Evolutionary conservation across 2,329 filamentous ascomycete species (phyloP).

Genomic region (Alternaria sp.): DNA sequence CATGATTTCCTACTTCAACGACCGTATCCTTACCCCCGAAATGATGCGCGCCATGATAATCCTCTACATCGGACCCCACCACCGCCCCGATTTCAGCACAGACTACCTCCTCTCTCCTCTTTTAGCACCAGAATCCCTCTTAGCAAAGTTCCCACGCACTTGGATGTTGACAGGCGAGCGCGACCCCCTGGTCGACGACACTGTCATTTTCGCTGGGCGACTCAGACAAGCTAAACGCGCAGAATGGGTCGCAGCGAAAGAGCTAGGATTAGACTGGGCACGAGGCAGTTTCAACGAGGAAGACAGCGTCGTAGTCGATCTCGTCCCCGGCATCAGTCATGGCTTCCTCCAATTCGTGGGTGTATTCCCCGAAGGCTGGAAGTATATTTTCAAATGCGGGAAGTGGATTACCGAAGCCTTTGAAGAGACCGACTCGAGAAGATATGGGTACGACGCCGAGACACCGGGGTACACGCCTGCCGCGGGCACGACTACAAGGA

Average conservation of each 20-base stretch:
- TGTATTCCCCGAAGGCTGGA: slow-evolving; percentile 89
- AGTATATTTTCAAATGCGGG: slow-evolving; percentile 78
- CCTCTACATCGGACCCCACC: slow-evolving; percentile 91
- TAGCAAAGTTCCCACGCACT: slow-evolving; percentile 89
- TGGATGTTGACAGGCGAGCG: slow-evolving; percentile 95
- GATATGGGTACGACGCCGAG: slow-evolving; percentile 11
- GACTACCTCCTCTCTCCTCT: slow-evolving; percentile 92
- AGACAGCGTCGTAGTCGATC: slow-evolving; percentile 78
- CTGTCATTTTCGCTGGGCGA: slow-evolving; percentile 90
- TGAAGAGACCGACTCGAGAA: slow-evolving; percentile 46
- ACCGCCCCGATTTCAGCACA: slow-evolving; percentile 88
- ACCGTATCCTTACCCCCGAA: slow-evolving; percentile 90
- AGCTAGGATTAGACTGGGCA: slow-evolving; percentile 61
- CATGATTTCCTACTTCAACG: slow-evolving; percentile 99
- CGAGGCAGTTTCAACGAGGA: slow-evolving; percentile 69
- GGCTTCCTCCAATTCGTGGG: slow-evolving; percentile 92
- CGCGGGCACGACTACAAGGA: background rate
- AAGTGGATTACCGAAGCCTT: slow-evolving; percentile 85
- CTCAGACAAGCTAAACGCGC: slow-evolving; percentile 78
- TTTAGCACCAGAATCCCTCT: slow-evolving; percentile 81
- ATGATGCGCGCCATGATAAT: slow-evolving; percentile 99
- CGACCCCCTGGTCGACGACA: slow-evolving; percentile 95
- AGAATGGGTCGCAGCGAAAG: slow-evolving; percentile 61
- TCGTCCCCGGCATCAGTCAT: slow-evolving; percentile 89
- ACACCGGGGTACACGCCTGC: slow-evolving; percentile 21